These are phyloP conservation scores for Phragmites australis DNA, from an alignment of 176 grass and related monocot species.

Conservation along the genomic window DNA sequence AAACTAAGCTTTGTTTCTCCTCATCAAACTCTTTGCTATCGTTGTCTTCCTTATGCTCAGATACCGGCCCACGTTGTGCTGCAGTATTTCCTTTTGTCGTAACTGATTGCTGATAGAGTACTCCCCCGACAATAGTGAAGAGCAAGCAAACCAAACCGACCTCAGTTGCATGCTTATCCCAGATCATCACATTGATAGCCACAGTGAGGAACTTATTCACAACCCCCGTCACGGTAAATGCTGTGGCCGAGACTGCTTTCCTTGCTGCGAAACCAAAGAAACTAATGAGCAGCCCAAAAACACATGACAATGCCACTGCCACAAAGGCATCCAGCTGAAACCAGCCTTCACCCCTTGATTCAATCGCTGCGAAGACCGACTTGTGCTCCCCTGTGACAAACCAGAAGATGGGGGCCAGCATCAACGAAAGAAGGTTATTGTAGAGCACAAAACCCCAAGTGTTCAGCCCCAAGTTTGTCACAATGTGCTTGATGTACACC, in stretches of 20 bases:
- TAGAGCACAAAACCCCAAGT: constrained; percentile 90
- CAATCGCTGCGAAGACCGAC: constrained; percentile 37
- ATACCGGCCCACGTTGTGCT: background rate
- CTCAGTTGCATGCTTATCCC: constrained; percentile 66
- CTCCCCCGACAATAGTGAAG: constrained; percentile 65
- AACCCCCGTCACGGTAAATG: constrained; percentile 85
- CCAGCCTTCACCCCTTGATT: constrained; percentile 47
- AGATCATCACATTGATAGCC: constrained; percentile 80
- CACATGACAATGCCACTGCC: constrained; percentile 65
- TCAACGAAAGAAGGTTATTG: constrained; percentile 70
- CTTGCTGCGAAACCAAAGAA: constrained; percentile 83
- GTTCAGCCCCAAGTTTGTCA: constrained; percentile 66
- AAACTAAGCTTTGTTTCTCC: constrained; percentile 56
- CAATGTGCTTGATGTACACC: constrained; percentile 95
- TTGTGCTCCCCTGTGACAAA: constrained; percentile 68
- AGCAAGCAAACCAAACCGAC: constrained; percentile 62
- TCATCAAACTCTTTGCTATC: constrained; percentile 37
- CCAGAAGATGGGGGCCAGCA: constrained; percentile 74
- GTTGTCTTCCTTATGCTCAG: constrained; percentile 24
- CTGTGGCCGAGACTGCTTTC: constrained; percentile 79
- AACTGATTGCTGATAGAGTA: constrained; percentile 84
- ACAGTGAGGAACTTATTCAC: constrained; percentile 88
- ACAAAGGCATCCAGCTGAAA: constrained; percentile 60
- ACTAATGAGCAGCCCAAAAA: constrained; percentile 78
- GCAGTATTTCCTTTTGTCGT: constrained; percentile 42